phyloP scores from a whole-genome alignment of 2,329 filamentous ascomycete species.

The Sporothrix protearum region DNA sequence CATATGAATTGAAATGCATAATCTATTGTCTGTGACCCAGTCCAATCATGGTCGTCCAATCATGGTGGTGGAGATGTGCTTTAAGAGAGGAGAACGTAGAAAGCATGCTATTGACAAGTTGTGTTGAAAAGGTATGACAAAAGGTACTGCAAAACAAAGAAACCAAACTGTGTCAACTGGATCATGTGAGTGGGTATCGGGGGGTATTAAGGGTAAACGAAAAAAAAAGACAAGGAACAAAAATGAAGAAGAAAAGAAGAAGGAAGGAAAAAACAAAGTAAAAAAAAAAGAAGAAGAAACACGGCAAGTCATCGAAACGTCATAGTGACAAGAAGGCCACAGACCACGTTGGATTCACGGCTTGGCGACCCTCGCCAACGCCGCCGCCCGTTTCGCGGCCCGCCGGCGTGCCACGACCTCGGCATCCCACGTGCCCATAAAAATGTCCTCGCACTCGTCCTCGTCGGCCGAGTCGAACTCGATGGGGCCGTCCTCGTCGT shows the following conservation, averaged over 20 bases:
- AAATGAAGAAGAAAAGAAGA: neutral
- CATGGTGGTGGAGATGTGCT: neutral
- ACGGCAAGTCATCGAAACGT: too few species aligned
- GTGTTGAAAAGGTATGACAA: too few species aligned
- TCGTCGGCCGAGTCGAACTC: conserved; percentile 62
- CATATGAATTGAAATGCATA: neutral
- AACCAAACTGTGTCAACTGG: neutral
- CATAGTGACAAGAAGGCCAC: too few species aligned
- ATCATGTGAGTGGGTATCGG: neutral
- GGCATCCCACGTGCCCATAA: conserved; percentile 59
- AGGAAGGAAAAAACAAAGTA: neutral
- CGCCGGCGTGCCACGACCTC: conserved; percentile 49
- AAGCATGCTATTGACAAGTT: too few species aligned
- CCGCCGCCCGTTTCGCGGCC: conserved; percentile 36
- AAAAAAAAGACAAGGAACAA: neutral
- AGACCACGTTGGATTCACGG: neutral
- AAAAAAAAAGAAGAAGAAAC: neutral
- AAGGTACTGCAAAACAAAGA: too few species aligned
- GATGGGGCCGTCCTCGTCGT: conserved; percentile 31
- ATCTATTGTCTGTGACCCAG: neutral
- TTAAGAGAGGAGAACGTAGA: too few species aligned
- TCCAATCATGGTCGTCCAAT: neutral
- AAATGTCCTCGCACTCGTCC: conserved; percentile 64
- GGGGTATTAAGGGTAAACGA: too few species aligned
- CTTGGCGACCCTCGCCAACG: too few species aligned